Conservation (phyloP, 2,329 filamentous ascomycete genomes). For the Didymella arachidicola region DNA sequence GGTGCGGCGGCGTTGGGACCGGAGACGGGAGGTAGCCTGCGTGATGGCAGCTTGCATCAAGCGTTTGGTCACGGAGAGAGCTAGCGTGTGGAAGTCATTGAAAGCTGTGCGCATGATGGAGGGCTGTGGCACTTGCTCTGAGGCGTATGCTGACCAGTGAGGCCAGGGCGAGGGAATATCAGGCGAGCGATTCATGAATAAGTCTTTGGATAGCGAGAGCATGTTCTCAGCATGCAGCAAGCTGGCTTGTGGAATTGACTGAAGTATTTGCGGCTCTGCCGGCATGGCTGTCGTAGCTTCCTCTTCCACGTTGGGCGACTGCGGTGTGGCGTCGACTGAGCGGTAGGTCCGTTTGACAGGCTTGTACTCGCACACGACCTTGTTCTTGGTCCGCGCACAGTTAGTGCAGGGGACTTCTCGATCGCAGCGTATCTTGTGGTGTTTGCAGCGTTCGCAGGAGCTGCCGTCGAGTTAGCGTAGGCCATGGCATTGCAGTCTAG, state of each 20-base stretch:
- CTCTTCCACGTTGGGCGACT: neutral
- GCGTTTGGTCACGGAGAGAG: constrained; percentile 71
- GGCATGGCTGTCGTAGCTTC: neutral
- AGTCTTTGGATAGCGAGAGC: constrained; percentile 39
- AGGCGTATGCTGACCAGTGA: constrained; percentile 44
- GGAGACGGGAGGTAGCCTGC: constrained; percentile 73
- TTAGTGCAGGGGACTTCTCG: constrained; percentile 21
- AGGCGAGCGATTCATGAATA: constrained; percentile 50
- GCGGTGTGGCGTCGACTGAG: neutral
- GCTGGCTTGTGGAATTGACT: constrained; percentile 44
- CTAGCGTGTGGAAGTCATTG: constrained; percentile 75
- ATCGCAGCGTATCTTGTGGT: constrained; percentile 25
- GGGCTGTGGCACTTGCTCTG: constrained; percentile 57
- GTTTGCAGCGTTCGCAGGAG: constrained; percentile 20
- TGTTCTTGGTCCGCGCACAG: constrained; percentile 14
- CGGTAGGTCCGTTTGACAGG: neutral
- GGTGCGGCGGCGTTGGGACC: constrained; percentile 54
- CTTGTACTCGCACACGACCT: constrained; percentile 13
- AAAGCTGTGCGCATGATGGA: constrained; percentile 77
- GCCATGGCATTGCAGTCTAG: accelerated
- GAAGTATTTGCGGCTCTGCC: constrained; percentile 27
- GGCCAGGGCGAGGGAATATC: constrained; percentile 37
- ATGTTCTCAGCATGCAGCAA: constrained; percentile 41
- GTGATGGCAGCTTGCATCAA: constrained; percentile 74
- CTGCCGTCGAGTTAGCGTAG: constrained; percentile 4